Evolutionary conservation across 176 grass and related monocot genomes (phyloP).

Genomic region (Zea luxurians): DNA sequence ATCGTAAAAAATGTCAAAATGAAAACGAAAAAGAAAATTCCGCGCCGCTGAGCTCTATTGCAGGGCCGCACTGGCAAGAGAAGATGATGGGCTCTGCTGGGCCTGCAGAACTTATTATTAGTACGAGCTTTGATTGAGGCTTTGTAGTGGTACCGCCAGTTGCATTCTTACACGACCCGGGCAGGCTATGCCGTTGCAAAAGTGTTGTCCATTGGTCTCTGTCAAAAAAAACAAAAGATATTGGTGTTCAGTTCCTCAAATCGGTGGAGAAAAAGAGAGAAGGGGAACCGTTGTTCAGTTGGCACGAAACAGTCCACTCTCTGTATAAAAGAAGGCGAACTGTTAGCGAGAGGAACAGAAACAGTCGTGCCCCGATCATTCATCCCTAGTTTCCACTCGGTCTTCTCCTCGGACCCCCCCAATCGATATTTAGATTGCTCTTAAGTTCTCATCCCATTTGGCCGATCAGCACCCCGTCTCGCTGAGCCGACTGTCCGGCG

Average conservation of each 20-base stretch:
- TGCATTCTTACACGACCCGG: neutral
- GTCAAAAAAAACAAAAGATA: neutral
- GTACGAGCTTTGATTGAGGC: neutral
- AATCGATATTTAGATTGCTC: neutral
- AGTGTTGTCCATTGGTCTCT: neutral
- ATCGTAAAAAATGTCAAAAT: neutral
- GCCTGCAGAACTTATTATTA: too few relatives aligned
- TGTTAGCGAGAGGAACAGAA: neutral
- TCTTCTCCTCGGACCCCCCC: neutral
- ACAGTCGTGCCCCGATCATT: constrained; percentile 8
- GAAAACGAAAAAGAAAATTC: neutral
- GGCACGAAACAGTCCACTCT: constrained; percentile 5
- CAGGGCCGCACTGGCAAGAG: neutral
- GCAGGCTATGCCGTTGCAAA: neutral
- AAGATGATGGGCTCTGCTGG: neutral
- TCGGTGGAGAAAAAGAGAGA: neutral
- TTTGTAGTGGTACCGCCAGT: neutral
- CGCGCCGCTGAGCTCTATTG: neutral
- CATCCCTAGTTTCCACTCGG: constrained; percentile 1
- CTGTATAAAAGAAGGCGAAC: neutral
- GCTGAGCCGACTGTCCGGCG: neutral
- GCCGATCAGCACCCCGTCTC: neutral
- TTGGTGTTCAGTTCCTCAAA: neutral
- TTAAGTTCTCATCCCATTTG: neutral
- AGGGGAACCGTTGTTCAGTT: neutral